Evolutionary conservation across 768 basidiomycete genomes (phyloP).

Genomic region (Lentinula detonsa): DNA sequence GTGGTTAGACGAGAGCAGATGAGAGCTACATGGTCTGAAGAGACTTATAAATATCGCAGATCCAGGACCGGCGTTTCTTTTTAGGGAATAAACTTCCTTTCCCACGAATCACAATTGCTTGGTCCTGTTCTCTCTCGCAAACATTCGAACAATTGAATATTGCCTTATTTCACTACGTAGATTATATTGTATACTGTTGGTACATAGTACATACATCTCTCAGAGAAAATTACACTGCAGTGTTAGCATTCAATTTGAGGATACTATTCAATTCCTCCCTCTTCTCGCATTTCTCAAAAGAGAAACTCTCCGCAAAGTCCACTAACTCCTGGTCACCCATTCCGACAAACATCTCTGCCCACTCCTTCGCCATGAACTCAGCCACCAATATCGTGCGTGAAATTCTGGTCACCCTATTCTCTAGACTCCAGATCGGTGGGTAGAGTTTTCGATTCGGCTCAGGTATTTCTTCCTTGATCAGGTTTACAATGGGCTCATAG

Average conservation of each 20-base stretch:
- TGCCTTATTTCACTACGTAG: too few species aligned
- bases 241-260: conserved; percentile 18
- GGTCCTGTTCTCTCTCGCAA: too few species aligned
- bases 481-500: conserved; percentile 44
- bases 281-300: conserved; percentile 46
- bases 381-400: conserved; percentile 44
- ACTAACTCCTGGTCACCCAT: conserved; percentile 44
- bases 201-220: too few species aligned
- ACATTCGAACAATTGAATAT: too few species aligned
- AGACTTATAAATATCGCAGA: too few species aligned
- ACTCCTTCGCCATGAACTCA: conserved; percentile 46
- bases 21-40: background rate
- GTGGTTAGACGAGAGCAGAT: background rate
- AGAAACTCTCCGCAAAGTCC: conserved; percentile 49
- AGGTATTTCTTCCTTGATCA: conserved; percentile 33
- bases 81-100: background rate
- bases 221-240: background rate
- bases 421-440: conserved; percentile 40
- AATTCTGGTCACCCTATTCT: conserved; percentile 32
- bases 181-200: too few species aligned
- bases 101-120: background rate
- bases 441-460: conserved; percentile 35
- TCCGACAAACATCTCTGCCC: conserved; percentile 41
- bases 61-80: background rate
- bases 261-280: conserved; percentile 40